A percentile compares a stretch with the other conserved stretches of the same genome.
phyloP scores from a whole-genome alignment of 345 rosid genomes.

The Linum tenue region DNA sequence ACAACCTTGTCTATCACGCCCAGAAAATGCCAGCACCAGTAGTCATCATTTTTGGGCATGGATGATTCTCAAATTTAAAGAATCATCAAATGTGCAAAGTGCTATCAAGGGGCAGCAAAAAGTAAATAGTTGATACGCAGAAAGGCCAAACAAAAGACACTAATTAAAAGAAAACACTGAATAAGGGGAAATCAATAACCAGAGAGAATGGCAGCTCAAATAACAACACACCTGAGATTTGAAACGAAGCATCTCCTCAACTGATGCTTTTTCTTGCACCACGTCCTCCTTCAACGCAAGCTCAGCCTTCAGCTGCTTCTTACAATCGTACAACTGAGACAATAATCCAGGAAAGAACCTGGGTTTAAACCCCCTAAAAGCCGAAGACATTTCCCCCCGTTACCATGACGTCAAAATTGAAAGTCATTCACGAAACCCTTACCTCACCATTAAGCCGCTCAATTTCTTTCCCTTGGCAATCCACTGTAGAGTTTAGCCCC shows the following conservation, averaged over 20 bases:
- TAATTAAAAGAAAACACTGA: not conserved
- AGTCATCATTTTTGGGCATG: not conserved
- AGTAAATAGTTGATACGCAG: not conserved
- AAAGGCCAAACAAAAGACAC: not conserved
- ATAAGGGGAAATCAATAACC: not conserved
- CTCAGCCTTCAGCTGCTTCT: conserved; percentile 42
- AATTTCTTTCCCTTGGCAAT: conserved; percentile 44
- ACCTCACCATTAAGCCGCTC: conserved; percentile 51
- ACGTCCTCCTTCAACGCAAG: conserved; percentile 44
- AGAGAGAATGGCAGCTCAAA: conserved; percentile 32
- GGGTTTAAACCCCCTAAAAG: not conserved
- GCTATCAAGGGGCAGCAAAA: not conserved
- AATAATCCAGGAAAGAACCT: conserved; percentile 10
- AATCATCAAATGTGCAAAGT: not conserved
- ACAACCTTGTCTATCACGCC: not conserved
- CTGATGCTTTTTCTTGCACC: conserved; percentile 35
- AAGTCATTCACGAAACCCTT: not conserved
- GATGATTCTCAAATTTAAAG: not conserved
- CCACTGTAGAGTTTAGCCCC: conserved; percentile 37
- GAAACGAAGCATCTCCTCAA: conserved; percentile 38
- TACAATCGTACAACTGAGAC: conserved; percentile 45
- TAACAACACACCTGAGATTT: conserved; percentile 28
- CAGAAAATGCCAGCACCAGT: not conserved
- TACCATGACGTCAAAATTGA: not conserved
- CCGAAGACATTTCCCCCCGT: not conserved